These are phyloP conservation scores for Ilex paraguariensis DNA, from an alignment of 305 asterid genomes.

Conservation along the genomic window DNA sequence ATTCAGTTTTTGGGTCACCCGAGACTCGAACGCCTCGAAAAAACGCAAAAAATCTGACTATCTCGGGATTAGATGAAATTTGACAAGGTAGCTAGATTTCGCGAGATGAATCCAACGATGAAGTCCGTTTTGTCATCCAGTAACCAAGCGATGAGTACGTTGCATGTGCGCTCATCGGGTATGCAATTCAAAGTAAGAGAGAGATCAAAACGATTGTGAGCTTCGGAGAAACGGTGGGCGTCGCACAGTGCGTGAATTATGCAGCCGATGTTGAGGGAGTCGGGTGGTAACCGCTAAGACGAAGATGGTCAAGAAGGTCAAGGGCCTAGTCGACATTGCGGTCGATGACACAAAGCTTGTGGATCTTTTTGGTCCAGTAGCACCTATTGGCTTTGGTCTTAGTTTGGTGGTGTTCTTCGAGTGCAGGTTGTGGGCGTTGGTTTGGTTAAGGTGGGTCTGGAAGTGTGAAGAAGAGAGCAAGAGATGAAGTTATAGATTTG, in stretches of 20 bases:
- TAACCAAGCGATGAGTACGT: constrained; percentile 64
- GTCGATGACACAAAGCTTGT: constrained; percentile 50
- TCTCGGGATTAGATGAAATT: too few relatives aligned
- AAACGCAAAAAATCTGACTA: too few relatives aligned
- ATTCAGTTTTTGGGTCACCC: too few relatives aligned
- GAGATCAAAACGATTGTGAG: constrained; percentile 41
- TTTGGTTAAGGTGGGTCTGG: neutral
- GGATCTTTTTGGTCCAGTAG: constrained; percentile 62
- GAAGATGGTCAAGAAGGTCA: constrained; percentile 45
- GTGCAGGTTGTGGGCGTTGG: neutral
- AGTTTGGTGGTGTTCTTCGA: neutral
- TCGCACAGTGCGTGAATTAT: constrained; percentile 64
- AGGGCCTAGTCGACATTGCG: constrained; percentile 54
- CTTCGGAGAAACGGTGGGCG: constrained; percentile 56
- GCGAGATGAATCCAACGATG: too few relatives aligned
- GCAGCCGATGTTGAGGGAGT: constrained; percentile 61
- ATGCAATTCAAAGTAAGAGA: constrained; percentile 27
- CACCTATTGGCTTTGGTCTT: constrained; percentile 26
- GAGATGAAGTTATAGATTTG: neutral
- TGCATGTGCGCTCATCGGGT: constrained; percentile 78
- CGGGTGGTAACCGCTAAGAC: constrained; percentile 53
- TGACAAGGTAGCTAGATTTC: too few relatives aligned
- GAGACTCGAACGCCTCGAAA: too few relatives aligned
- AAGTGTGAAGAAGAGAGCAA: neutral
- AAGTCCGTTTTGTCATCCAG: too few relatives aligned